Conservation (phyloP, 1,139 yeast genomes). For the Schizosaccharomyces versatilis region DNA sequence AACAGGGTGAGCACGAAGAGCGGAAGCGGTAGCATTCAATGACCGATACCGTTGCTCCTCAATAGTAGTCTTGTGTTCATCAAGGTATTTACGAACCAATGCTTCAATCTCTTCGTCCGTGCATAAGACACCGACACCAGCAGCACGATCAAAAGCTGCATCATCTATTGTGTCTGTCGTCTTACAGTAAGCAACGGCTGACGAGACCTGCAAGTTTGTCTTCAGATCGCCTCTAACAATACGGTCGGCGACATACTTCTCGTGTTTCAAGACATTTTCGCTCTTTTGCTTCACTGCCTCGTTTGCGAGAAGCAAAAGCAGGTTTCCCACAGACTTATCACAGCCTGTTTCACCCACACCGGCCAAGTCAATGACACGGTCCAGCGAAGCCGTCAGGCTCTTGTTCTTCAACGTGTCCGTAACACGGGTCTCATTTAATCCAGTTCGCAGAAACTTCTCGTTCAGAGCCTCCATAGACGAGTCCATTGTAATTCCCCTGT, state of each 20-base stretch:
- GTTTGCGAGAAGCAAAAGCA: slow-evolving; percentile 59
- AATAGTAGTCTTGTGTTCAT: slow-evolving; percentile 35
- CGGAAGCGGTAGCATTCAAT: slow-evolving; percentile 57
- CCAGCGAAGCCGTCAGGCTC: neutral
- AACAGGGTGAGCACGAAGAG: slow-evolving; percentile 45
- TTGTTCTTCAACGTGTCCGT: neutral
- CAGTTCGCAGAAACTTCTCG: neutral
- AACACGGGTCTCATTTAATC: neutral
- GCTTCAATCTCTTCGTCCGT: slow-evolving; percentile 40
- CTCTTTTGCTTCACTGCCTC: slow-evolving; percentile 49
- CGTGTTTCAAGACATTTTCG: slow-evolving; percentile 58
- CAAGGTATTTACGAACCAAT: slow-evolving; percentile 39
- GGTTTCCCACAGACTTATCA: slow-evolving; percentile 33
- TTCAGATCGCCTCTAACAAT: slow-evolving; percentile 2
- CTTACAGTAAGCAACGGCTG: slow-evolving; percentile 3
- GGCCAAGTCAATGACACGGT: neutral
- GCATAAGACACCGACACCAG: slow-evolving; percentile 46
- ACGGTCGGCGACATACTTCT: slow-evolving; percentile 20
- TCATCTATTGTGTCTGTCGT: slow-evolving; percentile 1
- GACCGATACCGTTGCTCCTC: slow-evolving; percentile 50
- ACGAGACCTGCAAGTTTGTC: slow-evolving; percentile 3
- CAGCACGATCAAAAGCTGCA: slow-evolving; percentile 30
- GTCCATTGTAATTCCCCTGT: neutral
- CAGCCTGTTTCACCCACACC: neutral
- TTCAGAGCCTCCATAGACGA: neutral